Conservation (phyloP, 139 green algal genomes). For the Micractinium sp. region DNA sequence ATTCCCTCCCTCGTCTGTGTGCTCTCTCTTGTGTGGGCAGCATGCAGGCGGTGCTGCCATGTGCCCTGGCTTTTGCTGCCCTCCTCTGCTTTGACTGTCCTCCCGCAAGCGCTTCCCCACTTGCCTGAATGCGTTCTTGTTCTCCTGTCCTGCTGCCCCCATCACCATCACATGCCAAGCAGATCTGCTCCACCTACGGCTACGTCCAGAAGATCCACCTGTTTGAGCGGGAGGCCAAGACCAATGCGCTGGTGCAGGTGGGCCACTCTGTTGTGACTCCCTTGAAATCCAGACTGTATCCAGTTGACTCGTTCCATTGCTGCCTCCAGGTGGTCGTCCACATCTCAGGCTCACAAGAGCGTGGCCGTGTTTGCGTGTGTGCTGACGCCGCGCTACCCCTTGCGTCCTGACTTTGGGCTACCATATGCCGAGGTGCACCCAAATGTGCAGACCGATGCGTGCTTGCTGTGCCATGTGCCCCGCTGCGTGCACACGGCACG, state of each 20-base stretch:
- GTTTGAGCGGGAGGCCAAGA: constrained; percentile 63
- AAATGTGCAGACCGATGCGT: background rate
- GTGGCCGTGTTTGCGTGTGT: no score
- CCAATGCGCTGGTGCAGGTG: constrained; percentile 8
- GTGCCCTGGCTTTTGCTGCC: background rate
- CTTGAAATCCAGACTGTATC: no score
- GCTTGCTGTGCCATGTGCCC: background rate
- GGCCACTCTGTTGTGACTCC: no score
- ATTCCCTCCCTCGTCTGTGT: background rate
- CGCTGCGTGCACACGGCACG: no score
- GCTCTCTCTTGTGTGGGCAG: background rate
- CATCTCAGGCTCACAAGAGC: no score
- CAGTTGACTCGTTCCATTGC: no score
- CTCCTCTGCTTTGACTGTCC: background rate
- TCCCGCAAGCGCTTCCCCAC: no score
- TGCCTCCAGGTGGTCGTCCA: no score
- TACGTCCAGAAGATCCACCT: constrained; percentile 75
- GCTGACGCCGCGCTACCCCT: no score
- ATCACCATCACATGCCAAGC: background rate
- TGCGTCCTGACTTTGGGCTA: no score
- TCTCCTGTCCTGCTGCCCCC: background rate
- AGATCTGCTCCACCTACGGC: constrained; percentile 67
- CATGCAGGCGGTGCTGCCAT: background rate
- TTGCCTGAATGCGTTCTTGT: background rate
- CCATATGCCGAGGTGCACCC: background rate